Conservation (phyloP, 2,329 filamentous ascomycete species). For the Alternaria solani region DNA sequence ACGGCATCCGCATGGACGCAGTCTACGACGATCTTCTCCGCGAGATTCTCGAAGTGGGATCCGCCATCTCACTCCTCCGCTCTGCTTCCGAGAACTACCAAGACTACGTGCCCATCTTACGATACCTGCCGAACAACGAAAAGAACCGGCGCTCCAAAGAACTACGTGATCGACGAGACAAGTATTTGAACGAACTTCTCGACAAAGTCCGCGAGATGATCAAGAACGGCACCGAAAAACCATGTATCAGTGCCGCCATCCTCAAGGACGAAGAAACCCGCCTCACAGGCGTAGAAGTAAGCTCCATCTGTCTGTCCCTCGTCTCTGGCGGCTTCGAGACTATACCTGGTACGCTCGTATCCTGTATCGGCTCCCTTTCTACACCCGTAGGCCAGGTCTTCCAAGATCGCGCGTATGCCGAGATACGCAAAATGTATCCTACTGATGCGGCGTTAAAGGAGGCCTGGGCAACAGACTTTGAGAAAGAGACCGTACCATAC, state of each 20-base stretch:
- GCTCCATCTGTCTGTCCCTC: slow-evolving; percentile 62
- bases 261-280: slow-evolving; percentile 64
- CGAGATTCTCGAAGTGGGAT: slow-evolving; percentile 63
- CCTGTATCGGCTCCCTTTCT: slow-evolving; percentile 59
- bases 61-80: slow-evolving; percentile 60
- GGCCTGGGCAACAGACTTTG: slow-evolving; percentile 57
- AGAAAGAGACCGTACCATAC: slow-evolving; percentile 60
- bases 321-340: slow-evolving; percentile 65
- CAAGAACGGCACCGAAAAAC: slow-evolving; percentile 60
- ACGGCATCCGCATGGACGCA: slow-evolving; percentile 64
- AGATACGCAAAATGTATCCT: slow-evolving; percentile 60
- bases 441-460: slow-evolving; percentile 49
- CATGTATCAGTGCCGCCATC: slow-evolving; percentile 63
- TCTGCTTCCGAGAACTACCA: slow-evolving; percentile 63
- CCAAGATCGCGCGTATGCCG: slow-evolving; percentile 62
- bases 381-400: slow-evolving; percentile 59
- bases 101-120: slow-evolving; percentile 61
- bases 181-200: slow-evolving; percentile 60
- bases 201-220: slow-evolving; percentile 63
- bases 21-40: slow-evolving; percentile 61
- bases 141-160: slow-evolving; percentile 47
- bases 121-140: slow-evolving; percentile 62
- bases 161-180: slow-evolving; percentile 58
- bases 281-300: slow-evolving; percentile 62
- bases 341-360: slow-evolving; percentile 63